A percentile compares a stretch with the other conserved stretches of the same genome.
Conservation (phyloP, 192 early-diverging fungal species). For the Linnemannia elongata region DNA sequence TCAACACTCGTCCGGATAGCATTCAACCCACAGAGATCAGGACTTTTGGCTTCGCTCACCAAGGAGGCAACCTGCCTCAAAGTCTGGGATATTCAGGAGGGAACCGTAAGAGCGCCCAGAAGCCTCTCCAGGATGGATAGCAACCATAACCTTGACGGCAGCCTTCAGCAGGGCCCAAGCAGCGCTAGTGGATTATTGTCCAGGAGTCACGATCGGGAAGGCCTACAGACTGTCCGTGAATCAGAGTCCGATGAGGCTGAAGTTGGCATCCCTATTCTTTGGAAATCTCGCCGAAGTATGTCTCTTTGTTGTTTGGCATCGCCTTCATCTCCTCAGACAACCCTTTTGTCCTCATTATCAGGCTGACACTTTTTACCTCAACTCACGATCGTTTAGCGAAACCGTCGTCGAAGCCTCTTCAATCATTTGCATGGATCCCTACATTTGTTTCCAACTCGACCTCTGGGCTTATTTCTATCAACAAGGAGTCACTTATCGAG, state of each 20-base stretch:
- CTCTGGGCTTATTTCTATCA: constrained; percentile 65
- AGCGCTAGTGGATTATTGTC: constrained; percentile 22
- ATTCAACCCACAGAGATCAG: constrained; percentile 71
- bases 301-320: not conserved
- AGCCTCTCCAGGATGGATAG: constrained; percentile 39
- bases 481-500: constrained; percentile 67
- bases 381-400: constrained; percentile 32
- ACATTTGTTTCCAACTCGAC: constrained; percentile 54
- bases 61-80: constrained; percentile 68
- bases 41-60: constrained; percentile 70
- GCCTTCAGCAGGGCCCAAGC: constrained; percentile 23
- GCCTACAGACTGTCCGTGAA: constrained; percentile 42
- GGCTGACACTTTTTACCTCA: not conserved
- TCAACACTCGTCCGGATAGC: constrained; percentile 66
- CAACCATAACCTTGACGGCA: constrained; percentile 17
- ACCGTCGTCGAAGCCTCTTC: constrained; percentile 52
- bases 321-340: not conserved
- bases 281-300: constrained; percentile 63
- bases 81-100: constrained; percentile 80
- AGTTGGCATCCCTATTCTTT: constrained; percentile 59
- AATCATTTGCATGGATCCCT: constrained; percentile 69
- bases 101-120: constrained; percentile 41
- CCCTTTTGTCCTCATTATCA: not conserved
- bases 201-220: constrained; percentile 46
- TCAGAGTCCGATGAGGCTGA: constrained; percentile 48